phyloP scores from a whole-genome alignment of 495 filamentous ascomycete genomes.

The Pyrenula massariospora region DNA sequence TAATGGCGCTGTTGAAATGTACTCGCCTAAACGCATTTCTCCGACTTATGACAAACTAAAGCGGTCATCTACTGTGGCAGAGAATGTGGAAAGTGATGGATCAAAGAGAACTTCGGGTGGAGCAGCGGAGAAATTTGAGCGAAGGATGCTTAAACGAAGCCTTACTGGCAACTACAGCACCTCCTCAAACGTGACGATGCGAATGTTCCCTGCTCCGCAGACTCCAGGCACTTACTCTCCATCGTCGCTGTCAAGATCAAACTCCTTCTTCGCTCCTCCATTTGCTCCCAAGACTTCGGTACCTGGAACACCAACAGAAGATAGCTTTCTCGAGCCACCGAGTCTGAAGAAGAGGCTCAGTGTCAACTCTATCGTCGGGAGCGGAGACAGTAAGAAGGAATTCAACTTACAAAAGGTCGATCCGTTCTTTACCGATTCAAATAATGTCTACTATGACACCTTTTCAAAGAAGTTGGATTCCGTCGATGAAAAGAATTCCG shows the following conservation, averaged over 20 bases:
- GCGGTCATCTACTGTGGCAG: not conserved
- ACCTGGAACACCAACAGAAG: conserved; percentile 2
- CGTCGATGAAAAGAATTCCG: conserved; percentile 41
- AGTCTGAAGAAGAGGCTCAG: conserved; percentile 17
- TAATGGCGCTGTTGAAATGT: not conserved
- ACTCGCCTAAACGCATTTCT: not conserved
- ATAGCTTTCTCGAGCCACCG: not conserved
- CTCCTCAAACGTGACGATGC: not conserved
- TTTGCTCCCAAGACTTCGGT: not conserved
- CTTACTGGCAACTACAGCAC: not conserved
- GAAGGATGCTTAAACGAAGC: not conserved
- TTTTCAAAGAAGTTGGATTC: conserved; percentile 42
- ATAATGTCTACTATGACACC: conserved; percentile 39
- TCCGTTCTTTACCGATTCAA: conserved; percentile 56
- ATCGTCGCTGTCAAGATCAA: not conserved
- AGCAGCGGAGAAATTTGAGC: not conserved
- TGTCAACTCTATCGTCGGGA: conserved; percentile 31
- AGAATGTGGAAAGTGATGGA: not conserved
- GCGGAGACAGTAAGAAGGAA: conserved; percentile 31
- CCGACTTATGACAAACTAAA: no score
- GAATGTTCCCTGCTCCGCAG: not conserved
- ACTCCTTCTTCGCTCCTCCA: not conserved
- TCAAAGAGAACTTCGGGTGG: not conserved
- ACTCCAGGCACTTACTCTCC: not conserved
- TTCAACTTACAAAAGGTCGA: conserved; percentile 53